These are phyloP conservation scores for Penicillium occitanis DNA, from an alignment of 2,329 filamentous ascomycete genomes.

Conservation along the genomic window DNA sequence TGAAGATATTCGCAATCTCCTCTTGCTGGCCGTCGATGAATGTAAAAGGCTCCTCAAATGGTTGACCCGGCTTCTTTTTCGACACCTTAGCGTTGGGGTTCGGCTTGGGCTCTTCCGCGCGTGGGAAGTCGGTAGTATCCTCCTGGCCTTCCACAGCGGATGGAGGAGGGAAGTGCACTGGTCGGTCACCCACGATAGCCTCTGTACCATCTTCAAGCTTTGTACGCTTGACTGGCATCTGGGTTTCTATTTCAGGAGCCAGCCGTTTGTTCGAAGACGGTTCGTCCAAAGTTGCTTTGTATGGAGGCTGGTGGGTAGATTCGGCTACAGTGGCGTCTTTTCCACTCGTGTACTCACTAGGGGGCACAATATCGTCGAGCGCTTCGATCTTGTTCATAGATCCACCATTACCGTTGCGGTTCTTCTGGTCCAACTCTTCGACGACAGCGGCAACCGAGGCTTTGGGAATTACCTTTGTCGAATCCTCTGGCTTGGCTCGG, in stretches of 20 bases:
- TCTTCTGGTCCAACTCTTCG: constrained; percentile 36
- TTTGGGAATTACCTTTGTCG: constrained; percentile 37
- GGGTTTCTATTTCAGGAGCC: constrained; percentile 37
- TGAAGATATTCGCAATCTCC: constrained; percentile 73
- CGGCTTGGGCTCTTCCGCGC: constrained; percentile 16
- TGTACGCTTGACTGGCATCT: constrained; percentile 45
- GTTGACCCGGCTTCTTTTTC: constrained; percentile 46
- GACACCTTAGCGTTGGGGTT: constrained; percentile 26
- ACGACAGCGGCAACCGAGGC: constrained; percentile 40
- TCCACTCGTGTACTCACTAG: constrained; percentile 32
- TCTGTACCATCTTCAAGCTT: constrained; percentile 43
- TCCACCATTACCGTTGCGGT: constrained; percentile 32
- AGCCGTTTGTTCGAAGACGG: constrained; percentile 35
- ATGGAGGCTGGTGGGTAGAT: constrained; percentile 35
- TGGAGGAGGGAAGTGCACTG: constrained; percentile 35
- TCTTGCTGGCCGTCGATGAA: constrained; percentile 73
- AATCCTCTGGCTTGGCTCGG: constrained; percentile 68
- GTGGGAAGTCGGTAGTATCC: constrained; percentile 28
- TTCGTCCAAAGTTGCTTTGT: constrained; percentile 33
- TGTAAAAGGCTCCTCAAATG: constrained; percentile 89
- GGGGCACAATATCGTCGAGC: constrained; percentile 42
- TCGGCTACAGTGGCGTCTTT: constrained; percentile 39
- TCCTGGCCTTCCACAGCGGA: constrained; percentile 26
- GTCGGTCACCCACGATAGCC: constrained; percentile 40
- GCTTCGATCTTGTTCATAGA: constrained; percentile 40